phyloP scores from a whole-genome alignment of 306 rosid species.

The Vigna nakashimae region DNA sequence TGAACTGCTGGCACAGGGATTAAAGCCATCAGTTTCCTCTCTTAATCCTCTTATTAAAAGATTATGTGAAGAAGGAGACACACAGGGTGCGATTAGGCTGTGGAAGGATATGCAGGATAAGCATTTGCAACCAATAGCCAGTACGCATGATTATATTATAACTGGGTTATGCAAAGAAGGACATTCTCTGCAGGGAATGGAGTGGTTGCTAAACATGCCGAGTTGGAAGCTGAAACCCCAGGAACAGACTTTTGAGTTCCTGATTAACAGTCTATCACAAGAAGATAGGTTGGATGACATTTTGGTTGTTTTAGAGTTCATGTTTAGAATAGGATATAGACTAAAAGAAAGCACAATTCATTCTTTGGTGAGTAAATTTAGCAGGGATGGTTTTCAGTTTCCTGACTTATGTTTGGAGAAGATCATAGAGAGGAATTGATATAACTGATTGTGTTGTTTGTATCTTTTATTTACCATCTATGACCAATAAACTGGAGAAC shows the following conservation, averaged over 20 bases:
- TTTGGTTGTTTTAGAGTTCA: slow-evolving; percentile 62
- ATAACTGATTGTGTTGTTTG: slow-evolving; percentile 37
- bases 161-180: slow-evolving; percentile 60
- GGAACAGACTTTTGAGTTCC: slow-evolving; percentile 54
- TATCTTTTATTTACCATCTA: slow-evolving; percentile 28
- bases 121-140: slow-evolving; percentile 54
- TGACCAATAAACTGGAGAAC: slow-evolving; percentile 28
- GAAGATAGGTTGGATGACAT: slow-evolving; percentile 65
- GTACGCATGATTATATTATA: slow-evolving; percentile 53
- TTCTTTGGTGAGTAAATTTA: slow-evolving; percentile 56
- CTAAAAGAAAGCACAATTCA: slow-evolving; percentile 44
- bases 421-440: slow-evolving; percentile 52
- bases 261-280: slow-evolving; percentile 54
- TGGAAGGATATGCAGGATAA: slow-evolving; percentile 60
- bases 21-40: slow-evolving; percentile 56
- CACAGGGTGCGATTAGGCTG: slow-evolving; percentile 57
- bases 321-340: slow-evolving; percentile 67
- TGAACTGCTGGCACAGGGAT: slow-evolving; percentile 56
- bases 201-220: slow-evolving; percentile 63
- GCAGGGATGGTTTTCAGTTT: slow-evolving; percentile 43
- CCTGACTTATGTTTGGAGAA: slow-evolving; percentile 49
- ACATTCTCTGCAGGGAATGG: slow-evolving; percentile 57
- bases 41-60: slow-evolving; percentile 53
- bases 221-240: slow-evolving; percentile 58
- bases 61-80: slow-evolving; percentile 58